Percentiles rank a stretch among this genome's conserved stretches.
Conservation (phyloP, 257 asterid species). For the Solanum etuberosum region DNA sequence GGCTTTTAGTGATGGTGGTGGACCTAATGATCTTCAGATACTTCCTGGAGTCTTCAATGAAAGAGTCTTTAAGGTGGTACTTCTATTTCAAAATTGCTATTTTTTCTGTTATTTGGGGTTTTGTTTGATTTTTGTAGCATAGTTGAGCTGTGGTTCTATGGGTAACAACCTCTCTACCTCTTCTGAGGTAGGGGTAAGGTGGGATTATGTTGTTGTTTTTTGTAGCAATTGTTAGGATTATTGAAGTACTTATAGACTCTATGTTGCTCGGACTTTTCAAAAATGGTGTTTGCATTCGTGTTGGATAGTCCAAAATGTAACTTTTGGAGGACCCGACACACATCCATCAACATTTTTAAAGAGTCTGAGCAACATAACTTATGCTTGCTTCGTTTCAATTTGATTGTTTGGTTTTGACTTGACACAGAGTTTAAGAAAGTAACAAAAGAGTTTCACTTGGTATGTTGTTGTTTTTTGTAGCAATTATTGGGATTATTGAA, state of each 20-base stretch:
- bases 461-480: no score
- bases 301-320: background rate
- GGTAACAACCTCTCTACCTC: background rate
- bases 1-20: constrained; percentile 51
- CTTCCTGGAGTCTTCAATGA: constrained; percentile 34
- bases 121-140: background rate
- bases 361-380: background rate
- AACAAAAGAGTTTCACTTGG: background rate
- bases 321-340: background rate
- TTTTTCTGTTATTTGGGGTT: background rate
- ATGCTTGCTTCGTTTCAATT: accelerated
- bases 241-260: background rate
- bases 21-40: constrained; percentile 29
- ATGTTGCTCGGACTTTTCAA: background rate
- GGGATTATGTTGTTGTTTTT: background rate
- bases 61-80: constrained; percentile 29
- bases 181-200: background rate
- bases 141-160: background rate
- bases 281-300: background rate
- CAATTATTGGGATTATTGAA: background rate
- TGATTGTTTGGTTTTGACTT: background rate
- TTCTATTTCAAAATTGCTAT: background rate
- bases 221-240: background rate
- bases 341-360: background rate
- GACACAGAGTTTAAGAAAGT: background rate